These are phyloP conservation scores for barley (Hordeum vulgare) DNA, from an alignment of 176 grass and related monocot species.

Conservation along the genomic window MorexV3_pseudomolecules_assembly NC_058522.1:317987841-317988340, in stretches of 20 bases:
- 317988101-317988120: background rate
- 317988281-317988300: no score
- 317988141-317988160: no score
- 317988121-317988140: background rate
- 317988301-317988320: no score
- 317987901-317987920: background rate
- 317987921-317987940: background rate
- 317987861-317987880: background rate
- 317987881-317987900: background rate
- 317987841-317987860: background rate
- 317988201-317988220: no score
- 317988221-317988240: no score
- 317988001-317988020: background rate
- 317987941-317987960: background rate
- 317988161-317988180: no score
- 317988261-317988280: no score
- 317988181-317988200: no score
- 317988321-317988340: no score
- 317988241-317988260: no score
- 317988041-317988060: background rate
- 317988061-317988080: background rate
- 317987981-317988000: background rate
- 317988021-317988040: background rate
- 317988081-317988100: background rate
- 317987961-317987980: background rate